Base-by-base conservation (phyloP, 1,284 basidiomycete species). In the Ganoderma sinense region DNA sequence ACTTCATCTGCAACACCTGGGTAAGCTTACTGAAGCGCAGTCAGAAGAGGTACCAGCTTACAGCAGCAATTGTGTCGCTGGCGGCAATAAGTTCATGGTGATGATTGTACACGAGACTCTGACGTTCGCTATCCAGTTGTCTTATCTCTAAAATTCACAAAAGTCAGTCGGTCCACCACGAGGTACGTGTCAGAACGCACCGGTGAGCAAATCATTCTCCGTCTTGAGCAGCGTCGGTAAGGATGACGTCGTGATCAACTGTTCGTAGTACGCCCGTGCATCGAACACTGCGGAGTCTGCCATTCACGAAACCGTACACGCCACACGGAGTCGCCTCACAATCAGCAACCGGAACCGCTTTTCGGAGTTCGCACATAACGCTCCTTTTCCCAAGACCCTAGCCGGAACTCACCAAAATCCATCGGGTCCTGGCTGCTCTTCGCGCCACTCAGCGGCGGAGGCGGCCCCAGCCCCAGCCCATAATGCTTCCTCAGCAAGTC, bases 51-150 rank as follows among this genome's bases (percentile, higher is more conserved):
- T 62, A 16, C 26, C n/a, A 16, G 79, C 90, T 56, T 81, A 96
- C 95, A 29, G 92, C 90, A 69, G 91, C 89, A 72, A 97, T 97
- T 7, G 96, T 97, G 76, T 96, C 95, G 73, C 93, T 95, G 1
- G 96, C 96, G 1, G 94, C 93, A 61, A 97, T 96, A 26, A 97
- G 89, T 76, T 97, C 96, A 74, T 97, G 95, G 77, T 97, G 96
- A 76, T 97, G 96, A 75, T 97, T 97, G 79, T 97, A 97, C 4
- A 97, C 96, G 48, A 97, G 83, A 26, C 93, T 94, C 79, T 97
- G 96, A 40, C 95, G 86, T 78, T 97, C 96, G 74, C 93, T 91
- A 69, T 97, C 95, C 5, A 97, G 82, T 73, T 97, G 89, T 56
- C 94, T 87, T 70, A 97, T 97, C 80, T 97, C 95, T 94, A 72